Conservation (phyloP, 768 basidiomycete species). For the Agrocybe chaxingu region DNA sequence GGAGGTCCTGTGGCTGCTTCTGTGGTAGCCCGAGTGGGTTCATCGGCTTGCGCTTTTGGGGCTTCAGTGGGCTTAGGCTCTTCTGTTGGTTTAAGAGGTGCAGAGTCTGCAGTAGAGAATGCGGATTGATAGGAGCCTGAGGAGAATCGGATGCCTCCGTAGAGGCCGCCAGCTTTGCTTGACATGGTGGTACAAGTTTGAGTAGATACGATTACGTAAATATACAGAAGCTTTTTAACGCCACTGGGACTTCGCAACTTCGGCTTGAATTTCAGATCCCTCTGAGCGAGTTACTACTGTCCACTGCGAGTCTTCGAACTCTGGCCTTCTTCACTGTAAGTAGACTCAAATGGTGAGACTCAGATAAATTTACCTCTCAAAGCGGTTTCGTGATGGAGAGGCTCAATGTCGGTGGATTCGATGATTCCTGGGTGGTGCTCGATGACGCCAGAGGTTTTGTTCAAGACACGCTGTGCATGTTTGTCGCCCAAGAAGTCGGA, state of each 20-base stretch:
- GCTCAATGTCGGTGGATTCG: conserved; percentile 51
- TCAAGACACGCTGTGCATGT: conserved; percentile 36
- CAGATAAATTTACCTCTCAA: conserved; percentile 28
- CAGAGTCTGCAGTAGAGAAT: conserved; percentile 12
- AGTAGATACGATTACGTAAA: not conserved
- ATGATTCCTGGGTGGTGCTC: conserved; percentile 57
- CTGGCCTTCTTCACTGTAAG: not conserved
- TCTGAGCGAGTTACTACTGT: too few species aligned
- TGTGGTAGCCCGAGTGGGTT: conserved; percentile 15
- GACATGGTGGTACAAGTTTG: conserved; percentile 40
- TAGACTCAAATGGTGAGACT: not conserved
- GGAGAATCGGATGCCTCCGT: conserved; percentile 85
- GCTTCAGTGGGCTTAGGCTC: conserved; percentile 4
- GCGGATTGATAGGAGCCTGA: conserved; percentile 49
- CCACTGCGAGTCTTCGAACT: too few species aligned
- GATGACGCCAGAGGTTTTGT: conserved; percentile 42
- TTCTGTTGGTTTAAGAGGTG: too few species aligned
- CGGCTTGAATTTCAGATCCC: too few species aligned
- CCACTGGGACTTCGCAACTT: not conserved
- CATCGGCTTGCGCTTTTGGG: conserved; percentile 15
- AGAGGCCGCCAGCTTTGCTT: conserved; percentile 78
- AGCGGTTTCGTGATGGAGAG: conserved; percentile 41
- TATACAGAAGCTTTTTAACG: not conserved
- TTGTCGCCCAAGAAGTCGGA: conserved; percentile 35
- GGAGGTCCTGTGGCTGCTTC: conserved; percentile 11